phyloP scores from a whole-genome alignment of 148 eudicot genomes.

The Heliamphora exappendiculata region DNA sequence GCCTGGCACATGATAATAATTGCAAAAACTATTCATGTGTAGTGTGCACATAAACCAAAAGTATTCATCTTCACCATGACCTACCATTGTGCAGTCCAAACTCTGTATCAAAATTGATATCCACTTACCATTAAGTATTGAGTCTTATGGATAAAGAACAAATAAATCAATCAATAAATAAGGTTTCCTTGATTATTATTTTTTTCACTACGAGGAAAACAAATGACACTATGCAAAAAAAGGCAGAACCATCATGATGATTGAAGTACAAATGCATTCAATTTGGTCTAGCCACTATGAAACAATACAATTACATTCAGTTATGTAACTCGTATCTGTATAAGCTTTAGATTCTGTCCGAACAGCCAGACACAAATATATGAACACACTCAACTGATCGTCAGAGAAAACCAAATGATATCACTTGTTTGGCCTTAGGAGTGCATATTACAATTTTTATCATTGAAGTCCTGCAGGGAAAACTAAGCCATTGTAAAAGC shows the following conservation, averaged over 20 bases:
- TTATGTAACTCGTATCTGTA: too few species aligned
- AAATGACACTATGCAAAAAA: neutral
- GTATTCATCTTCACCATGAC: neutral
- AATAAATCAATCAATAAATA: too few species aligned
- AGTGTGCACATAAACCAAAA: neutral
- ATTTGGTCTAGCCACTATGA: neutral
- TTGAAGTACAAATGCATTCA: neutral
- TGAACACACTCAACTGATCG: too few species aligned
- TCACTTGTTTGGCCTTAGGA: neutral
- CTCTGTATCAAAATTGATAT: neutral
- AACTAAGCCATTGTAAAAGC: neutral
- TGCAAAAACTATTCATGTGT: neutral
- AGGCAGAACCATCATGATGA: neutral
- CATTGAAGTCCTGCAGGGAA: neutral
- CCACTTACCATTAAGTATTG: neutral
- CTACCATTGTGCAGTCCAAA: neutral
- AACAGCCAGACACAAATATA: too few species aligned
- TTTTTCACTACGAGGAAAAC: too few species aligned
- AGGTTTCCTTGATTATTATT: too few species aligned
- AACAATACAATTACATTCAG: too few species aligned
- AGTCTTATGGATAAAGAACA: too few species aligned
- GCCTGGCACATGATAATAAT: neutral
- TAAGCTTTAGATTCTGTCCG: too few species aligned
- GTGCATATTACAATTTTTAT: neutral
- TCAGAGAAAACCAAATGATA: too few species aligned